Conservation (phyloP, 108 stramenopile species). For the Aureococcus anophagefferens region DNA sequence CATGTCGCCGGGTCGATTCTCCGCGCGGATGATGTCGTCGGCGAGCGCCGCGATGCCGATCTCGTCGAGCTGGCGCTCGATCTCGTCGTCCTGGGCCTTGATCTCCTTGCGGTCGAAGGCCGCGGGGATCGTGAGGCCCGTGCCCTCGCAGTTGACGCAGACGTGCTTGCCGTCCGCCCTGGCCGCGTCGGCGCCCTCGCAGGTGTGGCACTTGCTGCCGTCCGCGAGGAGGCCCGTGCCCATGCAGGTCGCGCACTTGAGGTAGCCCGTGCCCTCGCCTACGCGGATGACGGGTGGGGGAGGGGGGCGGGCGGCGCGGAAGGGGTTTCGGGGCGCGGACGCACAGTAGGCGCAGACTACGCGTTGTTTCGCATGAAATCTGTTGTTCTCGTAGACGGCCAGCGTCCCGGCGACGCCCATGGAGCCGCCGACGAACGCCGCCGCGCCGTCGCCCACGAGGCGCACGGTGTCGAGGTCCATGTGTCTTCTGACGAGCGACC, state of each 20-base stretch:
- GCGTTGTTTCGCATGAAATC: background rate
- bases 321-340: too few species aligned
- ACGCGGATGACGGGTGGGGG: too few species aligned
- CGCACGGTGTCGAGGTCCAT: too few species aligned
- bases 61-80: background rate
- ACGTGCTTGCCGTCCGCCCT: too few species aligned
- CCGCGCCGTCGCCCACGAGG: background rate
- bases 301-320: too few species aligned
- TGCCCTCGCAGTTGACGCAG: background rate
- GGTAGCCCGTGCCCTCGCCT: background rate
- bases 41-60: background rate
- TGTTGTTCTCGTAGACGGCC: background rate
- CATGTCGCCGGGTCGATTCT: too few species aligned
- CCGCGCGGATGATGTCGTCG: constrained; percentile 1
- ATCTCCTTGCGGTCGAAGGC: background rate
- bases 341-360: background rate
- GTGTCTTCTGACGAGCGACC: too few species aligned
- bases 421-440: background rate
- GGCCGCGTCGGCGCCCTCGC: too few species aligned
- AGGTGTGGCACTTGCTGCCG: too few species aligned
- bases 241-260: background rate
- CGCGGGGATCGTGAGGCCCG: background rate
- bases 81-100: background rate
- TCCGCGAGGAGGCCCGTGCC: too few species aligned
- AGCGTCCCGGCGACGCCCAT: background rate